Evolutionary conservation across 495 filamentous ascomycete genomes (phyloP).

Genomic region (Talaromyces proteolyticus): DNA sequence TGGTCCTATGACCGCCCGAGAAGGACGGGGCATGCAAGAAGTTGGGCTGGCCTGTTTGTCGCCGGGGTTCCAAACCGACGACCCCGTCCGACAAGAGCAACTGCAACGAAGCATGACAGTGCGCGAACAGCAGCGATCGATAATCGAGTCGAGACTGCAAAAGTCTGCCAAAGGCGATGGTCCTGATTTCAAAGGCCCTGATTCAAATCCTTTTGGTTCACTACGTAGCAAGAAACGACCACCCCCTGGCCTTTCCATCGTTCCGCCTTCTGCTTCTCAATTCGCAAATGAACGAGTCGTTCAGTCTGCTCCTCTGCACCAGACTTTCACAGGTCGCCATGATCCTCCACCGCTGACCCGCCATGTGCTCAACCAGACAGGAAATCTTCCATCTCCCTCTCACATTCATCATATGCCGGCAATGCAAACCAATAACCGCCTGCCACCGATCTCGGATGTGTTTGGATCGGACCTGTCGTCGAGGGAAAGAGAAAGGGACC

Average conservation of each 20-base stretch:
- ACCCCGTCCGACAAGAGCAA: conserved; percentile 94
- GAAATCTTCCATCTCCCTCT: conserved; percentile 77
- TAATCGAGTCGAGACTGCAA: conserved; percentile 89
- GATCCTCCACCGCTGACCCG: conserved; percentile 76
- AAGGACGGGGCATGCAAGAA: conserved; percentile 79
- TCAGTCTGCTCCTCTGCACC: conserved; percentile 92
- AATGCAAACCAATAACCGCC: conserved; percentile 81
- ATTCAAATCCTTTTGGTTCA: conserved; percentile 45
- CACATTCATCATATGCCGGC: conserved; percentile 92
- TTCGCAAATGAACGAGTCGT: conserved; percentile 96
- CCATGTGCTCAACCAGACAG: conserved; percentile 78
- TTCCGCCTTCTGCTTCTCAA: conserved; percentile 91
- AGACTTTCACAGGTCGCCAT: conserved; percentile 89
- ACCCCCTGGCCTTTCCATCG: conserved; percentile 87
- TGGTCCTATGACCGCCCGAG: conserved; percentile 73
- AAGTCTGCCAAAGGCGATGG: conserved; percentile 74
- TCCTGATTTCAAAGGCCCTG: conserved; percentile 52
- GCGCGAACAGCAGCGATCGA: conserved; percentile 86
- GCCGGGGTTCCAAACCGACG: conserved; percentile 90
- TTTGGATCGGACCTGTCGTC: conserved; percentile 72
- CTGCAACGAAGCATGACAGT: conserved; percentile 90
- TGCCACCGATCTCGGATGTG: conserved; percentile 92
- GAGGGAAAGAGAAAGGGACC: conserved; percentile 29
- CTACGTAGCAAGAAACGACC: conserved; percentile 72
- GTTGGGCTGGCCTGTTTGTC: conserved; percentile 93